phyloP scores from a whole-genome alignment of 2,329 filamentous ascomycete genomes.

The Cordyceps cicadae region DNA sequence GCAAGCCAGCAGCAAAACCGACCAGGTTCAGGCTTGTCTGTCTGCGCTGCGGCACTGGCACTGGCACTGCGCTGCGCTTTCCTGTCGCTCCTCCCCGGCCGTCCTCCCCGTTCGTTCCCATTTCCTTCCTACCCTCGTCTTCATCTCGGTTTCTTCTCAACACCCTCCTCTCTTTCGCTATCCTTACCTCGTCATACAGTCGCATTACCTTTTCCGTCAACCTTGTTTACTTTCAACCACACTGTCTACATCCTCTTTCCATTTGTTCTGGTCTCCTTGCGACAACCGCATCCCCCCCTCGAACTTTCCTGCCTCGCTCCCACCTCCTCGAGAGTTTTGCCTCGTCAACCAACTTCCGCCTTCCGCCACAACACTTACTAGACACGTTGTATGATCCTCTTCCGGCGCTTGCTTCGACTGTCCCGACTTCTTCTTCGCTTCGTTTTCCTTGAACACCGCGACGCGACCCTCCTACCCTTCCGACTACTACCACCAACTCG shows the following conservation, averaged over 20 bases:
- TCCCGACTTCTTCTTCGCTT: background rate
- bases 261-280: background rate
- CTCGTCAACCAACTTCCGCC: background rate
- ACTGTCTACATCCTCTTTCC: background rate
- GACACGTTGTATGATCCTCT: background rate
- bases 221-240: background rate
- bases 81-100: conserved; percentile 12
- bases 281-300: background rate
- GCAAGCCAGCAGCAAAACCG: background rate
- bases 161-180: conserved; percentile 6
- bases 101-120: conserved; percentile 12
- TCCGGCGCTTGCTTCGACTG: background rate
- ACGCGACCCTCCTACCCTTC: conserved; percentile 6
- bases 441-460: background rate
- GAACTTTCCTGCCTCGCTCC: conserved; percentile 3
- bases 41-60: no score
- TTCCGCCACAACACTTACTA: background rate
- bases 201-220: background rate
- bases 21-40: background rate
- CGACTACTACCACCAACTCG: background rate
- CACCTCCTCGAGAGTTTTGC: conserved; percentile 6
- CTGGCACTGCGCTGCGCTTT: background rate
- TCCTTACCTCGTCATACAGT: conserved; percentile 3
- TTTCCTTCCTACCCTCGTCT: conserved; percentile 12
- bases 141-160: conserved; percentile 9